Conservation (phyloP, 495 filamentous ascomycete species). For the Lasiosphaeris hirsuta region DNA sequence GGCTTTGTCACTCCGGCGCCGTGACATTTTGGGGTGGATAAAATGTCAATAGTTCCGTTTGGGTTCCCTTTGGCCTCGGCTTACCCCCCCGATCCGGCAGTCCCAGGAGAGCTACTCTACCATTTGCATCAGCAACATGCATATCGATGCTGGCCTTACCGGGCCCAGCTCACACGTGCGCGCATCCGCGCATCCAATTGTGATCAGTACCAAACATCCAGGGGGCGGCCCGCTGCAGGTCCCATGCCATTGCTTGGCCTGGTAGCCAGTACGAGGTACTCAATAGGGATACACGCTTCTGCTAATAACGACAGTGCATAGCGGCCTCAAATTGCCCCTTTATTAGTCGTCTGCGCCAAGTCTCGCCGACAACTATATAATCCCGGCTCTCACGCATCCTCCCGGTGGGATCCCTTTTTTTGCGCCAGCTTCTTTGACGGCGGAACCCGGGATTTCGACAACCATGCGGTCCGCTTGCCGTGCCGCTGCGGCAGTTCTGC, state of each 20-base stretch:
- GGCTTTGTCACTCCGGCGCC: not conserved
- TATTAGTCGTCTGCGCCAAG: not conserved
- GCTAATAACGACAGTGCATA: not conserved
- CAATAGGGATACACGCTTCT: not conserved
- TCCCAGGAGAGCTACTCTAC: not conserved
- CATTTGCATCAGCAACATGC: not conserved
- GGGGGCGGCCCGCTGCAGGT: conserved; percentile 7
- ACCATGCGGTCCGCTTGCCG: too few species aligned
- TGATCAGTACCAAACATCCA: not conserved
- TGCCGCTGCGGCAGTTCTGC: too few species aligned
- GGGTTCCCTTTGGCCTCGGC: not conserved
- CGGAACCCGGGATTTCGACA: too few species aligned
- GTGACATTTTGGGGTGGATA: not conserved
- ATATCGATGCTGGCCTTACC: not conserved
- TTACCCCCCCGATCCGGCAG: not conserved
- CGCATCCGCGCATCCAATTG: not conserved
- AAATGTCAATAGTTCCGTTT: not conserved
- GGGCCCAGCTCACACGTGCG: not conserved
- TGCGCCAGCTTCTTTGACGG: too few species aligned
- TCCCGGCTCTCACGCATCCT: too few species aligned
- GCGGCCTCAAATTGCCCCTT: not conserved
- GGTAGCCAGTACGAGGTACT: not conserved
- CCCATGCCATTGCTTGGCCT: not conserved
- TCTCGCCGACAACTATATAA: too few species aligned
- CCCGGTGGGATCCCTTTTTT: too few species aligned